Percentiles rank a stretch among this genome's conserved stretches.
Evolutionary conservation across 2,329 filamentous ascomycete species (phyloP).

Genomic region (Aspergillus ruber): DNA sequence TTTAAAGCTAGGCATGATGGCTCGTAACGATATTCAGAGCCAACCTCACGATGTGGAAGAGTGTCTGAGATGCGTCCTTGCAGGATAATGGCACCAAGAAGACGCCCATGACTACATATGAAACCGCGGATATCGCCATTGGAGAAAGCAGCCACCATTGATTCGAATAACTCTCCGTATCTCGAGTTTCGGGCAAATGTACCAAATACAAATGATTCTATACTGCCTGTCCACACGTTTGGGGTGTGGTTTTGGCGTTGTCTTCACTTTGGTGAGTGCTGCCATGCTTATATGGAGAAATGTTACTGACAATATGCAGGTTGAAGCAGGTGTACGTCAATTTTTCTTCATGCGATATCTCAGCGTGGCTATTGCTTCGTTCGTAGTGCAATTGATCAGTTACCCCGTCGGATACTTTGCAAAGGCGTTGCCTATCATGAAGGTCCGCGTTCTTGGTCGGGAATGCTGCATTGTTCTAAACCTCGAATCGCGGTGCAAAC

Average conservation of each 20-base stretch:
- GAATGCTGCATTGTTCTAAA: slow-evolving; percentile 26
- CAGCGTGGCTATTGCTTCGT: slow-evolving; percentile 35
- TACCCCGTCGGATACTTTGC: slow-evolving; percentile 37
- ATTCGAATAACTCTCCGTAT: slow-evolving; percentile 23
- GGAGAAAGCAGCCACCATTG: slow-evolving; percentile 13
- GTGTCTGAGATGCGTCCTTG: slow-evolving; percentile 3
- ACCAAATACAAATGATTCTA: slow-evolving; percentile 21
- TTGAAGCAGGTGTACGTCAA: slow-evolving; percentile 40
- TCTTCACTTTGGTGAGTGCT: slow-evolving; percentile 36
- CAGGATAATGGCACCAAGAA: slow-evolving; percentile 5
- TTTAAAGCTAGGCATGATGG: background rate
- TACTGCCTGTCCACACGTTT: slow-evolving; percentile 22
- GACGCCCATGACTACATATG: slow-evolving; percentile 11
- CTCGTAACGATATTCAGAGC: slow-evolving; percentile 1
- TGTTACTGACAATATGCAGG: slow-evolving; percentile 1
- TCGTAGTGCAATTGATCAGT: slow-evolving; percentile 41
- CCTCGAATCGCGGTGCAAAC: slow-evolving; percentile 30
- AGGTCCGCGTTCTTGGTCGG: slow-evolving; percentile 10
- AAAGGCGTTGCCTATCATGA: slow-evolving; percentile 33
- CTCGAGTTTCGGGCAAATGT: slow-evolving; percentile 23
- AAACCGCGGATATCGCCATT: slow-evolving; percentile 15
- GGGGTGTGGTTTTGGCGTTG: slow-evolving; percentile 39
- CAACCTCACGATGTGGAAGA: slow-evolving; percentile 8
- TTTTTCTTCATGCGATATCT: slow-evolving; percentile 44
- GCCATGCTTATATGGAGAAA: background rate